Conservation (phyloP, 257 asterid genomes). For the Solanum appendiculatum region DNA sequence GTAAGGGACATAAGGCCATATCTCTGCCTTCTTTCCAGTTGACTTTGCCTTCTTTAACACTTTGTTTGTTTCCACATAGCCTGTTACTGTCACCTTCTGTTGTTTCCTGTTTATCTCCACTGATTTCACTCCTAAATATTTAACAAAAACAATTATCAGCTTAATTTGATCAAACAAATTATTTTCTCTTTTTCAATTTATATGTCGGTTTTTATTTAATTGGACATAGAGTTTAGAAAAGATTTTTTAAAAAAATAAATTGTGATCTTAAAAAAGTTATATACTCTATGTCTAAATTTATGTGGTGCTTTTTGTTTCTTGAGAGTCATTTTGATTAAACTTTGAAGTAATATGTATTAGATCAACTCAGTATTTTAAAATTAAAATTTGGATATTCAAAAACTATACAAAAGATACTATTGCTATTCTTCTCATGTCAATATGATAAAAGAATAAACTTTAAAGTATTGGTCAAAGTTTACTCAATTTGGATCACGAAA, state of each 20-base stretch:
- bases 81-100: slow-evolving; percentile 80
- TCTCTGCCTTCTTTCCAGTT: slow-evolving; percentile 83
- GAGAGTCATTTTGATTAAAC: no score
- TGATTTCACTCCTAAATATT: slow-evolving; percentile 49
- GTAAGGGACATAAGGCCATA: slow-evolving; percentile 89
- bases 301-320: neutral
- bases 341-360: no score
- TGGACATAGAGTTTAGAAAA: no score
- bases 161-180: no score
- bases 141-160: neutral
- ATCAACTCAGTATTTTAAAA: no score
- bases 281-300: neutral
- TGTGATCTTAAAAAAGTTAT: neutral
- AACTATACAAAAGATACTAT: neutral
- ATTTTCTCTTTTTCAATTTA: no score
- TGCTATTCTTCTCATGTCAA: neutral
- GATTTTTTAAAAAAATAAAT: no score
- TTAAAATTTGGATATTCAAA: neutral
- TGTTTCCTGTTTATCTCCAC: slow-evolving; percentile 78
- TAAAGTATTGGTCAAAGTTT: neutral
- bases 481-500: neutral
- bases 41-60: slow-evolving; percentile 71
- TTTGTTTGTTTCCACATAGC: slow-evolving; percentile 53
- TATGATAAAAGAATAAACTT: neutral
- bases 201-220: no score